A percentile compares a stretch with the other conserved stretches of the same genome.
These are phyloP conservation scores for Kodamaea sp. DNA, from an alignment of 1,139 yeast genomes.

Conservation along the genomic window DNA sequence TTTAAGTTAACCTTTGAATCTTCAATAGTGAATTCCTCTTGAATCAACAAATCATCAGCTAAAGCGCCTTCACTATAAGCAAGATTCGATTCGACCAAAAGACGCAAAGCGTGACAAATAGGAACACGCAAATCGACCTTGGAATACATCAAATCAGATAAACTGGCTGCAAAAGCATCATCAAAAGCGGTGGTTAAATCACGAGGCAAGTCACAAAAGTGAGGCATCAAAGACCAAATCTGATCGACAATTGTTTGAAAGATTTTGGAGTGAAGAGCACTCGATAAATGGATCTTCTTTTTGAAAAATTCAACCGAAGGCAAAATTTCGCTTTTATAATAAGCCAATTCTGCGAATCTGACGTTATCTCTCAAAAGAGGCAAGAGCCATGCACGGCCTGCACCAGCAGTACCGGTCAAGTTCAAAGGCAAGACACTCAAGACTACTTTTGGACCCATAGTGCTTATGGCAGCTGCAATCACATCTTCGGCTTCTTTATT, in stretches of 20 bases:
- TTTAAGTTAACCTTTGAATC: constrained; percentile 56
- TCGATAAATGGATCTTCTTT: constrained; percentile 40
- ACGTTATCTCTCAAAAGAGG: constrained; percentile 91
- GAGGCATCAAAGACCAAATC: constrained; percentile 87
- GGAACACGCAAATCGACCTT: constrained; percentile 71
- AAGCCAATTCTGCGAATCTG: constrained; percentile 63
- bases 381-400: constrained; percentile 89
- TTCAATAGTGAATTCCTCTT: constrained; percentile 56
- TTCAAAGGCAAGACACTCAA: constrained; percentile 75
- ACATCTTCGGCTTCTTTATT: constrained; percentile 78
- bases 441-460: constrained; percentile 84
- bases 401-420: constrained; percentile 32
- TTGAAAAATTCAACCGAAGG: constrained; percentile 66
- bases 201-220: constrained; percentile 80
- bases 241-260: constrained; percentile 84
- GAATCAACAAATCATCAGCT: constrained; percentile 53
- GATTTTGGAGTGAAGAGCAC: constrained; percentile 66
- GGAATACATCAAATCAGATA: constrained; percentile 73
- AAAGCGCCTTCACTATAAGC: constrained; percentile 60
- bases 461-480: constrained; percentile 71
- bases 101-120: constrained; percentile 76
- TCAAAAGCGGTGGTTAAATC: constrained; percentile 66
- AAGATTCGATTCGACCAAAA: constrained; percentile 73
- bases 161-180: constrained; percentile 70
- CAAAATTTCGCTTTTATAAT: constrained; percentile 57